A percentile compares a stretch with the other conserved stretches of the same genome.
phyloP scores from a whole-genome alignment of 805 yeast species.

The Ogataea pignaliae region DNA sequence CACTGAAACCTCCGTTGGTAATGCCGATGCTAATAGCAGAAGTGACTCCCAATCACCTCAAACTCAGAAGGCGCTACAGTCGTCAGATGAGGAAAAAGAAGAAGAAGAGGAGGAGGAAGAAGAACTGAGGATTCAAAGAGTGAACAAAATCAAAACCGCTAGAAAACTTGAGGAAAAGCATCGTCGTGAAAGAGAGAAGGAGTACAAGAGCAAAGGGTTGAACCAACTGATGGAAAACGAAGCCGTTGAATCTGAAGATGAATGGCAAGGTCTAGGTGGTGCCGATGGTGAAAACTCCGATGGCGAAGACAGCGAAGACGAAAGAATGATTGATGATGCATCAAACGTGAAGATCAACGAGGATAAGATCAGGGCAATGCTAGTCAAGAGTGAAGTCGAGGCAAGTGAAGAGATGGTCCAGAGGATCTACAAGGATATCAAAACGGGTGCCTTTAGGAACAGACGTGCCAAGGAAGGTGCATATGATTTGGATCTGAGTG shows the following conservation, averaged over 20 bases:
- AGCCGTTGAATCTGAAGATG: slow-evolving; percentile 88
- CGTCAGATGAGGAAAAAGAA: slow-evolving; percentile 6
- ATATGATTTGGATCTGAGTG: slow-evolving; percentile 62
- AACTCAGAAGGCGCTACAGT: neutral
- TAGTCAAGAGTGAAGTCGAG: slow-evolving; percentile 56
- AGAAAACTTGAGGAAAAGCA: slow-evolving; percentile 20
- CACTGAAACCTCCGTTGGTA: slow-evolving; percentile 24
- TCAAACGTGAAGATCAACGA: slow-evolving; percentile 53
- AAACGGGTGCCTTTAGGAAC: slow-evolving; percentile 65
- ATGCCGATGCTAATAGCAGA: too few relatives aligned
- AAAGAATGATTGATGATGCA: slow-evolving; percentile 70
- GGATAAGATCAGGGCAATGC: slow-evolving; percentile 51
- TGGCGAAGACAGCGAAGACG: slow-evolving; percentile 70
- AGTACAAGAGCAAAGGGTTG: slow-evolving; percentile 55
- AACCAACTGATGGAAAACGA: slow-evolving; percentile 67
- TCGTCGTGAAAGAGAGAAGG: slow-evolving; percentile 35
- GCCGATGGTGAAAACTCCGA: slow-evolving; percentile 55
- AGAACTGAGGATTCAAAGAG: slow-evolving; percentile 31
- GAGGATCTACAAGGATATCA: slow-evolving; percentile 64
- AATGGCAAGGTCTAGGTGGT: slow-evolving; percentile 81
- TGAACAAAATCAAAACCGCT: slow-evolving; percentile 18
- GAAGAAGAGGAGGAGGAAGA: slow-evolving; percentile 33
- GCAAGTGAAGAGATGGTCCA: slow-evolving; percentile 61
- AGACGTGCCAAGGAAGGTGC: slow-evolving; percentile 48
- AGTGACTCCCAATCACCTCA: too few relatives aligned